Conservation (phyloP, 768 basidiomycete genomes). For the Boletus patriciae region DNA sequence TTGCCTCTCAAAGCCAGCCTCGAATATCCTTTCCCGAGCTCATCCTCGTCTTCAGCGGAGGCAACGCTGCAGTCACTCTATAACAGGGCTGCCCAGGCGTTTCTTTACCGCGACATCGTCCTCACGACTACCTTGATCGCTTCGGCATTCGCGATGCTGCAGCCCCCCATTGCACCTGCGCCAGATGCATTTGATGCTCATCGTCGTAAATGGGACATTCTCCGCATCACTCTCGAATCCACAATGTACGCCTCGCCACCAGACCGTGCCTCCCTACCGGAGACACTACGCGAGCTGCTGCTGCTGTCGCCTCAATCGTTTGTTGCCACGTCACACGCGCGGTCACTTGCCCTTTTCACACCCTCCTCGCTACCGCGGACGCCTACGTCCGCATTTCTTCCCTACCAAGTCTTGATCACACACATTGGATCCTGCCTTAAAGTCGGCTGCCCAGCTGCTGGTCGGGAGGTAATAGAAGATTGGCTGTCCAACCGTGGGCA, state of each 20-base stretch:
- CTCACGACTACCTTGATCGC: slow-evolving; percentile 64
- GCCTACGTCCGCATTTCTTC: slow-evolving; percentile 57
- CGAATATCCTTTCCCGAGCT: slow-evolving; percentile 2
- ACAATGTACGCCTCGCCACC: slow-evolving; percentile 64
- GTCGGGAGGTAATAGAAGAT: slow-evolving; percentile 68
- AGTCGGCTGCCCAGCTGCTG: slow-evolving; percentile 58
- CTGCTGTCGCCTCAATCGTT: slow-evolving; percentile 60
- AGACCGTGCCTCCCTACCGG: slow-evolving; percentile 43
- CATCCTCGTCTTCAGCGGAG: slow-evolving; percentile 32
- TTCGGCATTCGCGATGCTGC: slow-evolving; percentile 67
- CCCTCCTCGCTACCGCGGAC: slow-evolving; percentile 43
- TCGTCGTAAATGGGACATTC: slow-evolving; percentile 84
- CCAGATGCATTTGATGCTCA: slow-evolving; percentile 47
- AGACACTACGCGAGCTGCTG: slow-evolving; percentile 51
- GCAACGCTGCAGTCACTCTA: slow-evolving; percentile 70
- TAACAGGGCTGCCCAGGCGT: slow-evolving; percentile 73
- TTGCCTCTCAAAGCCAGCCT: slow-evolving; percentile 39
- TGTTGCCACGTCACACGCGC: slow-evolving; percentile 54
- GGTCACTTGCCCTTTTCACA: slow-evolving; percentile 69
- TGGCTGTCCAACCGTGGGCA: slow-evolving; percentile 68
- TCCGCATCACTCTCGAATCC: slow-evolving; percentile 79
- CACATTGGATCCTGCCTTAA: slow-evolving; percentile 71
- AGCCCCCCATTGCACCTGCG: slow-evolving; percentile 34
- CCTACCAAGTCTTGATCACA: slow-evolving; percentile 67
- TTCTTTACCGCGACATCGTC: slow-evolving; percentile 70